Percentiles rank a stretch among this genome's conserved stretches.
These are phyloP conservation scores for Niebla homalea DNA, from an alignment of 495 filamentous ascomycete genomes.

Conservation along the genomic window DNA sequence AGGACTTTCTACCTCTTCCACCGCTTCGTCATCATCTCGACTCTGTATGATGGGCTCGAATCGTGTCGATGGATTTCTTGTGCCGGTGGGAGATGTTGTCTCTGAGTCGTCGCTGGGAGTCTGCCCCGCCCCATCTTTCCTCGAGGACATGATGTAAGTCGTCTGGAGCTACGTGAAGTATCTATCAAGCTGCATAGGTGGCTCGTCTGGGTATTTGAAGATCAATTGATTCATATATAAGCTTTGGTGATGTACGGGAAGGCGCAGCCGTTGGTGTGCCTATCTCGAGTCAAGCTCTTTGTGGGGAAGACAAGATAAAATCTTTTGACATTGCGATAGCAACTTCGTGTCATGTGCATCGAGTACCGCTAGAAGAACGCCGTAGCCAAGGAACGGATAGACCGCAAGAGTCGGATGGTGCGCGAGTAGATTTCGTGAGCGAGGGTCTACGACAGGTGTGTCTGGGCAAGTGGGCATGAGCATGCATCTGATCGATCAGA, in stretches of 20 bases:
- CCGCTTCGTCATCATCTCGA: constrained; percentile 7
- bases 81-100: constrained; percentile 18
- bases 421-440: too few species aligned
- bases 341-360: too few species aligned
- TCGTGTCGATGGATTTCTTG: constrained; percentile 16
- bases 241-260: neutral
- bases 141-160: constrained; percentile 7
- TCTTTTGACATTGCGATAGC: too few species aligned
- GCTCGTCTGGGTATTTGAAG: neutral
- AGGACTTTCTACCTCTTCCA: constrained; percentile 1
- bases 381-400: neutral
- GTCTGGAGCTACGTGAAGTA: neutral
- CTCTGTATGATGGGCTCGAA: constrained; percentile 20
- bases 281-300: neutral
- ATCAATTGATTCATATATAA: neutral
- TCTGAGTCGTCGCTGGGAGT: constrained; percentile 11
- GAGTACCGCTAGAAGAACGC: too few species aligned
- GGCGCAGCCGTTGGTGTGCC: neutral
- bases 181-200: neutral
- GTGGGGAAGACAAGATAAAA: too few species aligned
- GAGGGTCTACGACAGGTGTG: too few species aligned
- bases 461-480: too few species aligned
- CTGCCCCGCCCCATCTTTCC: constrained; percentile 5
- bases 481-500: too few species aligned
- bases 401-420: neutral